These are phyloP conservation scores for Xerocomus minutiporus DNA, from an alignment of 1,284 basidiomycete genomes.

Conservation along the genomic window DNA sequence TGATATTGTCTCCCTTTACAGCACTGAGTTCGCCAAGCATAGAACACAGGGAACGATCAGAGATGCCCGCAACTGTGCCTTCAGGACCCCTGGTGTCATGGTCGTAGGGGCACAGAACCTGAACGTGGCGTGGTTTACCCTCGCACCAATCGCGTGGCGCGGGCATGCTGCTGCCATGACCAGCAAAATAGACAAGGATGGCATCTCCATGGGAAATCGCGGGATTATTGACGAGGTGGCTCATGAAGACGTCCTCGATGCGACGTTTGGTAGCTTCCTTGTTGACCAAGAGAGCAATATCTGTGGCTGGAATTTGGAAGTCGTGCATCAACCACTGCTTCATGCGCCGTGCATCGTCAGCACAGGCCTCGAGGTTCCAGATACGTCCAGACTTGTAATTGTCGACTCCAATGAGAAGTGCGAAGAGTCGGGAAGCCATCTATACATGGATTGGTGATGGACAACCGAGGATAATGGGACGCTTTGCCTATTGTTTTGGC, in stretches of 20 bases:
- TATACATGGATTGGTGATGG: constrained; percentile 13
- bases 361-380: constrained; percentile 60
- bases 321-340: constrained; percentile 51
- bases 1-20: constrained; percentile 63
- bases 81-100: constrained; percentile 46
- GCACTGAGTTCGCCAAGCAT: constrained; percentile 51
- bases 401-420: constrained; percentile 61
- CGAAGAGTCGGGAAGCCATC: constrained; percentile 52
- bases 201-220: constrained; percentile 56
- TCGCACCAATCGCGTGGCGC: constrained; percentile 57
- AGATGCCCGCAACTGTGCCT: constrained; percentile 55
- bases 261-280: constrained; percentile 52
- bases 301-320: constrained; percentile 53
- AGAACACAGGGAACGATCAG: constrained; percentile 57
- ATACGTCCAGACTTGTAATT: constrained; percentile 58
- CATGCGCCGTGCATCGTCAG: constrained; percentile 54
- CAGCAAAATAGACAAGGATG: constrained; percentile 63
- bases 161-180: constrained; percentile 54
- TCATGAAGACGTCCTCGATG: constrained; percentile 56
- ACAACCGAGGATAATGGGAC: neutral
- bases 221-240: constrained; percentile 56
- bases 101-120: constrained; percentile 61
- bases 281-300: constrained; percentile 54
- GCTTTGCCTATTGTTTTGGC: constrained; percentile 7
- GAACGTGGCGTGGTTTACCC: constrained; percentile 40